Percentiles rank a stretch among this genome's conserved stretches.
Conservation (phyloP, 2,329 filamentous ascomycete species). For the Pyrenochaeta sp. region DNA sequence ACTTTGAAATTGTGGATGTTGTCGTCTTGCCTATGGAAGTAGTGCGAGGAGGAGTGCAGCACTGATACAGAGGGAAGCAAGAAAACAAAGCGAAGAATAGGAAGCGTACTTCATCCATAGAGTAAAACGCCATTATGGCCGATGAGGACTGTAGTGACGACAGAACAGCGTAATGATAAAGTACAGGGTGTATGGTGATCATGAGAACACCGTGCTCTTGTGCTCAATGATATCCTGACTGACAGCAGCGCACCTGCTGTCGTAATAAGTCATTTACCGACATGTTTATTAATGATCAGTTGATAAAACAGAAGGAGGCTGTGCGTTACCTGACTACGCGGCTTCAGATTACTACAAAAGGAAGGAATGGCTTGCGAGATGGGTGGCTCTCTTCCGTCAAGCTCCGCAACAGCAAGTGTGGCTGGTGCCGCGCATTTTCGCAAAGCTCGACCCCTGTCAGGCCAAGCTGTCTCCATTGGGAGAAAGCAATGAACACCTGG, state of each 20-base stretch:
- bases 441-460: conserved; percentile 25
- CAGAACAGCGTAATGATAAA: conserved; percentile 29
- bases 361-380: conserved; percentile 6
- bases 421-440: conserved; percentile 6
- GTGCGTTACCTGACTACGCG: conserved; percentile 4
- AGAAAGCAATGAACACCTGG: conserved; percentile 37
- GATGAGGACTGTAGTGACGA: conserved; percentile 29
- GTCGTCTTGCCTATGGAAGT: conserved; percentile 8
- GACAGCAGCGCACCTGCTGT: conserved; percentile 1
- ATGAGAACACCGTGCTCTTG: conserved; percentile 5
- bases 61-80: conserved; percentile 36
- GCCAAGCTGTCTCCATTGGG: conserved; percentile 19
- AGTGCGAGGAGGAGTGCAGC: conserved; percentile 13
- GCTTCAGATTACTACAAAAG: not conserved
- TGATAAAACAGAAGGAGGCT: conserved; percentile 4
- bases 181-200: conserved; percentile 18
- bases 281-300: not conserved
- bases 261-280: not conserved
- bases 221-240: not conserved
- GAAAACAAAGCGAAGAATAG: conserved; percentile 38
- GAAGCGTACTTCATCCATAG: conserved; percentile 32
- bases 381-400: conserved; percentile 16
- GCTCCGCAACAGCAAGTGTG: conserved; percentile 20
- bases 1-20: conserved; percentile 2
- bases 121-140: conserved; percentile 28